phyloP scores from a whole-genome alignment of 2,329 filamentous ascomycete species.

The Fusarium haematococcum region DNA sequence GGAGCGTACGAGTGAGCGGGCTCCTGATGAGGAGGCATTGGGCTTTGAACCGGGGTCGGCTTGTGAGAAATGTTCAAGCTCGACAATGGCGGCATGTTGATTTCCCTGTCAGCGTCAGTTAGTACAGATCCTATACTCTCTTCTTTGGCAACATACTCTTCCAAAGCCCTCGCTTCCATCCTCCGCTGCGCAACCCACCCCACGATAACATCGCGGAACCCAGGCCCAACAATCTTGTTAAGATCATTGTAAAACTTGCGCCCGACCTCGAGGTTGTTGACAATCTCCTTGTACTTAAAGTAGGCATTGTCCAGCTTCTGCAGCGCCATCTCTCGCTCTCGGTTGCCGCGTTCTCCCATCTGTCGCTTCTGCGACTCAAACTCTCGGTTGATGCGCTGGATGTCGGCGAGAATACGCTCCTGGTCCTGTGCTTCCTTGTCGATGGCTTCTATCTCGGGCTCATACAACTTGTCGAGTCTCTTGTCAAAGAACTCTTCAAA shows the following conservation, averaged over 20 bases:
- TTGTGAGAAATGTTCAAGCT: slow-evolving; percentile 55
- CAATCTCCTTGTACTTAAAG: slow-evolving; percentile 95
- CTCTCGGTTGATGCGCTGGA: slow-evolving; percentile 80
- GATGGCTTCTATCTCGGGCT: slow-evolving; percentile 78
- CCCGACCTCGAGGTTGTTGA: slow-evolving; percentile 89
- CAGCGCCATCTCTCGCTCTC: slow-evolving; percentile 85
- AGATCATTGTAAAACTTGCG: slow-evolving; percentile 98
- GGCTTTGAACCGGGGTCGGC: slow-evolving; percentile 39
- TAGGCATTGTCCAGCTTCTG: slow-evolving; percentile 93
- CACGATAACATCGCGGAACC: slow-evolving; percentile 83
- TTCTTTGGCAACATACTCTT: slow-evolving; percentile 67
- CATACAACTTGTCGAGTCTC: slow-evolving; percentile 80
- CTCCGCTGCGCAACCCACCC: slow-evolving; percentile 84
- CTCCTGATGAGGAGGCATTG: slow-evolving; percentile 26
- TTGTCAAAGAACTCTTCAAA: slow-evolving; percentile 93
- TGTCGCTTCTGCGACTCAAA: slow-evolving; percentile 79
- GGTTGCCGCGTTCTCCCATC: slow-evolving; percentile 70
- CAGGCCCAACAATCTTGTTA: slow-evolving; percentile 81
- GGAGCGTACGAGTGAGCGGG: slow-evolving; percentile 16
- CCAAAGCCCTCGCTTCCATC: slow-evolving; percentile 82
- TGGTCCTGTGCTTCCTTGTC: slow-evolving; percentile 81
- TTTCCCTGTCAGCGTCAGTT: slow-evolving; percentile 53
- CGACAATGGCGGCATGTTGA: slow-evolving; percentile 64
- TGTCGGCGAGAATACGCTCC: slow-evolving; percentile 73
- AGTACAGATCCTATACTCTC: slow-evolving; percentile 5